Percentiles rank a stretch among this genome's conserved stretches.
Evolutionary conservation across 179 eudicot genomes (phyloP).

Genomic region (Gypsophila paniculata): DNA sequence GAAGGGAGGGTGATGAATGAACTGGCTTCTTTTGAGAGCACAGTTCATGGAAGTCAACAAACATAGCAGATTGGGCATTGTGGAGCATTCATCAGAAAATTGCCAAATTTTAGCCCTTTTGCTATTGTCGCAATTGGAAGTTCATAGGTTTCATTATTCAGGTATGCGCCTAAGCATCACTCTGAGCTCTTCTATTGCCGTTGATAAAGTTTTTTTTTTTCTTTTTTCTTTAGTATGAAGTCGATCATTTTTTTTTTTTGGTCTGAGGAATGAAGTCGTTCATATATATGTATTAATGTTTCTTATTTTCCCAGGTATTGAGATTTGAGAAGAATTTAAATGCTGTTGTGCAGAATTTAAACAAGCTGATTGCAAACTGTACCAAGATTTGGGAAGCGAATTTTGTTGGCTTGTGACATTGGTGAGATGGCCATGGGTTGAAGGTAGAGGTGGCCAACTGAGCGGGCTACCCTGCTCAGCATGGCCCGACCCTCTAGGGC

Average conservation of each 20-base stretch:
- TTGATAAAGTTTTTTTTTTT: too few species aligned
- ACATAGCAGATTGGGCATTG: constrained; percentile 5
- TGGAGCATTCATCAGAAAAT: not conserved
- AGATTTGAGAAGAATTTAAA: not conserved
- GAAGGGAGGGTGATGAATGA: not conserved
- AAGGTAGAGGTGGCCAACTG: too few species aligned
- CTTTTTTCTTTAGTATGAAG: too few species aligned
- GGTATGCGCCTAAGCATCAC: constrained; percentile 18
- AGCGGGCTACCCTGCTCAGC: too few species aligned
- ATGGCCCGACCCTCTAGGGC: too few species aligned
- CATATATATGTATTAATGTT: not conserved
- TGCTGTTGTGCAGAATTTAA: not conserved
- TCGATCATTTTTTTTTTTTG: too few species aligned
- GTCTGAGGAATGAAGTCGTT: too few species aligned
- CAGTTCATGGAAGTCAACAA: not conserved
- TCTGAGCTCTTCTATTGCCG: not conserved
- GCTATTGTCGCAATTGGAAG: constrained; percentile 13
- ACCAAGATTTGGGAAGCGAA: not conserved
- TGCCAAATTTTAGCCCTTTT: constrained; percentile 9
- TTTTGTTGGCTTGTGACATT: not conserved
- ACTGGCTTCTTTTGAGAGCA: not conserved
- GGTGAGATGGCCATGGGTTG: too few species aligned
- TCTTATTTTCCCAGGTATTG: not conserved
- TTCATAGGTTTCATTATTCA: constrained; percentile 6
- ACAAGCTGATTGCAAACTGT: not conserved